Conservation (phyloP, 768 basidiomycete genomes). For the Trametes maxima region DNA sequence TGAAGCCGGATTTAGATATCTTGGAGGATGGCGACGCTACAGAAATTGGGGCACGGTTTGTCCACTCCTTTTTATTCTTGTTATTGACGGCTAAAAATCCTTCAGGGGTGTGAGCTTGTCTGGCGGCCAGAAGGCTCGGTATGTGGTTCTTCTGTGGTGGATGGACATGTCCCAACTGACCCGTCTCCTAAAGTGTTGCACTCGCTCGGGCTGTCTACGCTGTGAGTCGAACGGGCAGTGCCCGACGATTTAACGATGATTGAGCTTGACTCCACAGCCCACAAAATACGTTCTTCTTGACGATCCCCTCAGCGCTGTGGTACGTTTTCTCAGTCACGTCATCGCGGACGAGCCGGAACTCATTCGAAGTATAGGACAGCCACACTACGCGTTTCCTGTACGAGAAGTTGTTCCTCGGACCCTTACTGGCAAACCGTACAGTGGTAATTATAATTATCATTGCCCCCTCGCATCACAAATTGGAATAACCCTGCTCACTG, state of each 20-base stretch:
- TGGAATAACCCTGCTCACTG: not conserved
- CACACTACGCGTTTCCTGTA: conserved; percentile 66
- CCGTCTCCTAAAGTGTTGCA: conserved; percentile 60
- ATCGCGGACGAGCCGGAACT: not conserved
- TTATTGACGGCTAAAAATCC: not conserved
- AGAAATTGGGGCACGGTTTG: conserved; percentile 74
- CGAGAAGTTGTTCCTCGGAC: conserved; percentile 66
- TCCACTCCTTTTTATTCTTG: not conserved
- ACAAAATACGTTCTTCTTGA: conserved; percentile 64
- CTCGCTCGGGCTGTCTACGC: conserved; percentile 84
- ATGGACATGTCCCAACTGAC: too few species aligned
- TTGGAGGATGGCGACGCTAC: conserved; percentile 87
- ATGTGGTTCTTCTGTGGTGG: conserved; percentile 21
- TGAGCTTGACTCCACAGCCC: conserved; percentile 17
- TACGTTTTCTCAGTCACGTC: conserved; percentile 37
- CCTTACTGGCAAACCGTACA: conserved; percentile 66
- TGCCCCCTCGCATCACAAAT: not conserved
- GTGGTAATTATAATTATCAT: conserved; percentile 44
- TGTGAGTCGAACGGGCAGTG: conserved; percentile 38
- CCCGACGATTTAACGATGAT: not conserved
- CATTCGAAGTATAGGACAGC: conserved; percentile 51
- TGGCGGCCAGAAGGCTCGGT: conserved; percentile 84
- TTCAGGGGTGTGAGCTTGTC: conserved; percentile 71
- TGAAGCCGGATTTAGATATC: conserved; percentile 78
- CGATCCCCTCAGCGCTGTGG: conserved; percentile 82